Percentiles rank a stretch among this genome's conserved stretches.
phyloP scores from a whole-genome alignment of 805 yeast species.

The Yamadazyma paraphyllophila region DNA sequence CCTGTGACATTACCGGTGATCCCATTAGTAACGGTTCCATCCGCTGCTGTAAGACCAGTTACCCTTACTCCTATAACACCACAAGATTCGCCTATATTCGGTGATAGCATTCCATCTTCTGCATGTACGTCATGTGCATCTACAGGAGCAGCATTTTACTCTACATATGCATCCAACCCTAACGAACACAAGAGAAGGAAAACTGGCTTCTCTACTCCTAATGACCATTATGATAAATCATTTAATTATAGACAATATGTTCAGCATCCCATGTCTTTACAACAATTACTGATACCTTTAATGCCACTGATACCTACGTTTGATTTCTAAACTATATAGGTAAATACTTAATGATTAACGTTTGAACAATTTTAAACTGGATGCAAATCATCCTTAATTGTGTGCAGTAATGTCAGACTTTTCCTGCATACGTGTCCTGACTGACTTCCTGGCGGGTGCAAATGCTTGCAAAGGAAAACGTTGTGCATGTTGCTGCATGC shows the following conservation, averaged over 20 bases:
- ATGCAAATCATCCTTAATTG: not conserved
- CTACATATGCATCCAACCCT: slow-evolving; percentile 1
- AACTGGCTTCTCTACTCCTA: slow-evolving; percentile 4
- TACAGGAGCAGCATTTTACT: not conserved
- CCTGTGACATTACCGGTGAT: not conserved
- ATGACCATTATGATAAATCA: slow-evolving; percentile 1
- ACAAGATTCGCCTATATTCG: slow-evolving; percentile 3
- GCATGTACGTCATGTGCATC: not conserved
- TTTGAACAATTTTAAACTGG: not conserved
- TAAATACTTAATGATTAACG: not conserved
- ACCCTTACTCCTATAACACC: slow-evolving; percentile 13
- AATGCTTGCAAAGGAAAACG: too few species aligned
- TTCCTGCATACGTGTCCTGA: too few species aligned
- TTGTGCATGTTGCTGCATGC: not conserved
- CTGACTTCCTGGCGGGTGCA: too few species aligned
- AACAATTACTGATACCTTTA: not conserved
- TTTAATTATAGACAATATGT: not conserved
- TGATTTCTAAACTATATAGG: not conserved
- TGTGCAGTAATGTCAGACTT: too few species aligned
- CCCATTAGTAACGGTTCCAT: not conserved
- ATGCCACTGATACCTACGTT: not conserved
- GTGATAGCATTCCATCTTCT: not conserved
- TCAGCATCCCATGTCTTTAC: not conserved
- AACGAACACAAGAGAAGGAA: slow-evolving; percentile 3
- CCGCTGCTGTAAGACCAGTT: not conserved